These are phyloP conservation scores for Pythium grandisporangium DNA, from an alignment of 352 stramenopile genomes.

Conservation along the genomic window DNA sequence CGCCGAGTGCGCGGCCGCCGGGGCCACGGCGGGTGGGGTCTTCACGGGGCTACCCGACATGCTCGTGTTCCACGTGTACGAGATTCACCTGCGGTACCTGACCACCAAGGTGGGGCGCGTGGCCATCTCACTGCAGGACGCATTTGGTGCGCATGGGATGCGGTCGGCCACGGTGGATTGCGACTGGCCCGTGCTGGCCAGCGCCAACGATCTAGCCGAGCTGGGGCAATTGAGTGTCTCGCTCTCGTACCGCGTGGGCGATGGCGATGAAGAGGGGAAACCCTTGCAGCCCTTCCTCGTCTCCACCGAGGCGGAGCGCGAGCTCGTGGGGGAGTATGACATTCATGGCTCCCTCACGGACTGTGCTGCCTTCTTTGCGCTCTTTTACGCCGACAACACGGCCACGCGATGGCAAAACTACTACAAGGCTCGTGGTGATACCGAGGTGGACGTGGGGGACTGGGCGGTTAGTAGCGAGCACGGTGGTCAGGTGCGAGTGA, in stretches of 20 bases:
- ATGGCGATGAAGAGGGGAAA: conserved; percentile 25
- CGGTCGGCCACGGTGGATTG: conserved; percentile 40
- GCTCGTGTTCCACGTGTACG: conserved; percentile 76
- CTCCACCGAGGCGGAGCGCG: conserved; percentile 46
- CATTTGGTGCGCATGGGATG: conserved; percentile 72
- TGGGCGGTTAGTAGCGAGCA: conserved; percentile 59
- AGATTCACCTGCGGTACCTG: conserved; percentile 73
- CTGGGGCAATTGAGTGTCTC: conserved; percentile 63
- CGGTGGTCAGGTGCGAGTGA: conserved; percentile 50
- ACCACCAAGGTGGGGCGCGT: conserved; percentile 81
- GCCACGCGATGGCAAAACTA: conserved; percentile 38
- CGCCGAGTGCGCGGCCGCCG: conserved; percentile 49
- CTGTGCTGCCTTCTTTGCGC: conserved; percentile 46
- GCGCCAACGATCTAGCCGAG: conserved; percentile 42
- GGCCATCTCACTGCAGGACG: conserved; percentile 58
- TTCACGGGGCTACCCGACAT: conserved; percentile 74
- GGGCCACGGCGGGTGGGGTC: conserved; percentile 38
- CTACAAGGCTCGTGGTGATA: conserved; percentile 65
- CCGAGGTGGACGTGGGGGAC: conserved; percentile 57
- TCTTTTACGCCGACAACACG: conserved; percentile 54
- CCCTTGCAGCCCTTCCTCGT: conserved; percentile 56
- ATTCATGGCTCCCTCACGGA: conserved; percentile 43
- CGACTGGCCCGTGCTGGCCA: conserved; percentile 67
- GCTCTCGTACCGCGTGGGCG: conserved; percentile 57
- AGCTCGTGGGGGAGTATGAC: conserved; percentile 62